phyloP scores from a whole-genome alignment of 805 yeast genomes.

The Yamadazyma tumulicola region DNA sequence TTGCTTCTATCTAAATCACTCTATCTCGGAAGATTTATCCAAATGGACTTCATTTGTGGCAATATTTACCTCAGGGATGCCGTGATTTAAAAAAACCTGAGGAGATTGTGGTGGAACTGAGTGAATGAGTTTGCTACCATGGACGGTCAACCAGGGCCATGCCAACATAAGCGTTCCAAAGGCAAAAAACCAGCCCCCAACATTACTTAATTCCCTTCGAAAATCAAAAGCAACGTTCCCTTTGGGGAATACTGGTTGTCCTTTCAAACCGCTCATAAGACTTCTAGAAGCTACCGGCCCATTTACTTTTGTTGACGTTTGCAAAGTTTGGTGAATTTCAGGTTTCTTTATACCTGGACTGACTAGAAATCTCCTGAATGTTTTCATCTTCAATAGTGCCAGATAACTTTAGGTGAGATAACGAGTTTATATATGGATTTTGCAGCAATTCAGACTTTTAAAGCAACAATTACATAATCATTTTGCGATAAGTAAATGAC shows the following conservation, averaged over 20 bases:
- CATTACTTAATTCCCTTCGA: conserved; percentile 9
- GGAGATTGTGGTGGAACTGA: conserved; percentile 11
- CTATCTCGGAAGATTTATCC: conserved; percentile 5
- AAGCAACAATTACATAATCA: too few species aligned
- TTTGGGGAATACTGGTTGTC: conserved; percentile 11
- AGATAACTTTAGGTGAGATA: too few species aligned
- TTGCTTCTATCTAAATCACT: too few species aligned
- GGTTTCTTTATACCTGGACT: conserved; percentile 7
- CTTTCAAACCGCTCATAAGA: conserved; percentile 9
- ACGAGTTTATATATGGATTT: too few species aligned
- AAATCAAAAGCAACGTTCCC: conserved; percentile 9
- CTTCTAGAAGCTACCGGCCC: conserved; percentile 4
- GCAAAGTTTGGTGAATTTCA: background rate
- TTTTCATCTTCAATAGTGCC: too few species aligned
- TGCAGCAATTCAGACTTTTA: too few species aligned
- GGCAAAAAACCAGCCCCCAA: conserved; percentile 4
- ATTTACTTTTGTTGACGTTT: conserved; percentile 2
- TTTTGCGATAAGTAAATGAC: too few species aligned
- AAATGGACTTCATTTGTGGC: conserved; percentile 12
- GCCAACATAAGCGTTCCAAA: conserved; percentile 9
- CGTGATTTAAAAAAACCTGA: conserved; percentile 8
- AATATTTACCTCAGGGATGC: conserved; percentile 8
- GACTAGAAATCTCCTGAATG: conserved; percentile 4
- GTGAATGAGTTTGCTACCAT: conserved; percentile 6
- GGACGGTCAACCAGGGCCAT: conserved; percentile 12